Evolutionary conservation across 148 eudicot species (phyloP).

Genomic region (Silene latifolia): DNA sequence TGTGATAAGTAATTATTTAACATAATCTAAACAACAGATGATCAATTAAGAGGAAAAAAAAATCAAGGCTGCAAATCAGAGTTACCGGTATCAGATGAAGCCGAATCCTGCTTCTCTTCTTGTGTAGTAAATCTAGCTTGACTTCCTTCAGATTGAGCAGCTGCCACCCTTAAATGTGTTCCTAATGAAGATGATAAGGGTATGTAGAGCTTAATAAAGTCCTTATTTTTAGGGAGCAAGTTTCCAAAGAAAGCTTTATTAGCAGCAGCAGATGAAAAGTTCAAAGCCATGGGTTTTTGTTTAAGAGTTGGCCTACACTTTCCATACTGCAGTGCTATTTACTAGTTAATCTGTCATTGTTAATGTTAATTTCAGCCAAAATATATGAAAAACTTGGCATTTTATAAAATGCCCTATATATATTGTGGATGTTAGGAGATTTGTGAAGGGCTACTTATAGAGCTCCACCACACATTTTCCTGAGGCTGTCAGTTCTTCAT

Average conservation of each 20-base stretch:
- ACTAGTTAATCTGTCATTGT: constrained; percentile 6
- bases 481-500: constrained; percentile 19
- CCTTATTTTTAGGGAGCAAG: constrained; percentile 19
- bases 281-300: constrained; percentile 30
- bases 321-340: constrained; percentile 20
- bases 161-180: constrained; percentile 10
- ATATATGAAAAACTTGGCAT: background rate
- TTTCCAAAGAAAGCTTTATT: constrained; percentile 20
- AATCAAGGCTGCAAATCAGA: background rate
- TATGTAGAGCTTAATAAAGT: constrained; percentile 2
- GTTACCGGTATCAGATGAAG: constrained; percentile 23
- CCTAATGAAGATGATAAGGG: constrained; percentile 7
- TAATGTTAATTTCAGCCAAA: background rate
- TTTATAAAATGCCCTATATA: constrained; percentile 2
- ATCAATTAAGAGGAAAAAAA: no score
- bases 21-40: background rate
- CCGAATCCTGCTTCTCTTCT: constrained; percentile 15
- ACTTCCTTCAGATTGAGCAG: constrained; percentile 27
- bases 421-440: no score
- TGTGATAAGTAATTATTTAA: background rate
- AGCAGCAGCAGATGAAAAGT: constrained; percentile 20
- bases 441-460: no score
- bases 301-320: constrained; percentile 1
- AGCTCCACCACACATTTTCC: constrained; percentile 22
- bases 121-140: constrained; percentile 17